Evolutionary conservation across 2,329 filamentous ascomycete genomes (phyloP).

Genomic region (Moelleriella libera): DNA sequence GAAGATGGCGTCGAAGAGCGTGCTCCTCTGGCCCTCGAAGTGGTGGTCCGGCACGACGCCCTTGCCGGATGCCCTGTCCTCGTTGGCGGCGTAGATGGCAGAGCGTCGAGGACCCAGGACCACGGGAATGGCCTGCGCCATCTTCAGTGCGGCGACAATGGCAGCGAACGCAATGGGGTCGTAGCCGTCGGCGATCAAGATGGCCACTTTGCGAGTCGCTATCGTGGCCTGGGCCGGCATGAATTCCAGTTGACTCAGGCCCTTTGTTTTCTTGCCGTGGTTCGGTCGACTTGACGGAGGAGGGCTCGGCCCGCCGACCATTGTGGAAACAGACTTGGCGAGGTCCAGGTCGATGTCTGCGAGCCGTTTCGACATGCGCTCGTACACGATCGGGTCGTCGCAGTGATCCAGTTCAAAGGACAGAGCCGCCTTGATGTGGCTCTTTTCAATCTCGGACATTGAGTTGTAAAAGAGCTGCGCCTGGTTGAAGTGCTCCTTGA

Average conservation of each 20-base stretch:
- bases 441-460: slow-evolving; percentile 51
- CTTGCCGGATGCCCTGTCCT: slow-evolving; percentile 33
- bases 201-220: slow-evolving; percentile 54
- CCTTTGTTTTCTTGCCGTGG: slow-evolving; percentile 52
- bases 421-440: slow-evolving; percentile 56
- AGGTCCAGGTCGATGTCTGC: slow-evolving; percentile 59
- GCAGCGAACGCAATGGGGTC: slow-evolving; percentile 51
- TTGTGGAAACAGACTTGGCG: slow-evolving; percentile 52
- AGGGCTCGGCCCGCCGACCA: slow-evolving; percentile 52
- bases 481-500: slow-evolving; percentile 64
- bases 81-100: slow-evolving; percentile 47
- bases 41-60: slow-evolving; percentile 60
- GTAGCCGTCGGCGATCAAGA: slow-evolving; percentile 67
- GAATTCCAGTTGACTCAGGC: slow-evolving; percentile 57
- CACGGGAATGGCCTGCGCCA: slow-evolving; percentile 51
- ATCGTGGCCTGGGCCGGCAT: slow-evolving; percentile 51
- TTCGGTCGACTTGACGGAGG: slow-evolving; percentile 37
- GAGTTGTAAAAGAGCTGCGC: slow-evolving; percentile 78
- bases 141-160: slow-evolving; percentile 47
- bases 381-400: slow-evolving; percentile 64
- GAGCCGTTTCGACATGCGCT: slow-evolving; percentile 52
- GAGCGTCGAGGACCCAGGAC: slow-evolving; percentile 58
- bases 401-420: slow-evolving; percentile 72
- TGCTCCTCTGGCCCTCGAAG: slow-evolving; percentile 65
- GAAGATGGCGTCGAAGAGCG: slow-evolving; percentile 70